Evolutionary conservation across 306 rosid genomes (phyloP).

Genomic region (Adenanthera pavonina): DNA sequence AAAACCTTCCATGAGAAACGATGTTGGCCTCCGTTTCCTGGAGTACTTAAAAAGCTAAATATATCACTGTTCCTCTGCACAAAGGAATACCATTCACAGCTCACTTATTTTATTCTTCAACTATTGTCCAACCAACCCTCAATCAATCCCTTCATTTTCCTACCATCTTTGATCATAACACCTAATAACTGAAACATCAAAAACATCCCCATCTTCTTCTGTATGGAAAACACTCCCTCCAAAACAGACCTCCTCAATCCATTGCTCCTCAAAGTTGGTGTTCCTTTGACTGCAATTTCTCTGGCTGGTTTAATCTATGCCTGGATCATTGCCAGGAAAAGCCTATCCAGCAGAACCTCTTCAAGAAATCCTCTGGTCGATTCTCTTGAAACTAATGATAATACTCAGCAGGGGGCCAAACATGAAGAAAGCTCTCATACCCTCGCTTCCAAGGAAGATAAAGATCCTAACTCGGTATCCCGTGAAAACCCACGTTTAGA

Average conservation of each 20-base stretch:
- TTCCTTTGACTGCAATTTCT: constrained; percentile 64
- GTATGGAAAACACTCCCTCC: constrained; percentile 56
- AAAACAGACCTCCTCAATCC: constrained; percentile 53
- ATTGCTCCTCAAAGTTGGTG: constrained; percentile 64
- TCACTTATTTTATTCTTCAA: background rate
- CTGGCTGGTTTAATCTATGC: constrained; percentile 67
- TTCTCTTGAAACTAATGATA: constrained; percentile 38
- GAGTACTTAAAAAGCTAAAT: constrained; percentile 57
- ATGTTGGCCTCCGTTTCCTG: constrained; percentile 29
- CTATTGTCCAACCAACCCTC: constrained; percentile 5
- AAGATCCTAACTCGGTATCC: constrained; percentile 27
- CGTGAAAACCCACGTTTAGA: constrained; percentile 31
- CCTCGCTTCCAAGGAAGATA: constrained; percentile 37
- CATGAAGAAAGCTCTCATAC: constrained; percentile 44
- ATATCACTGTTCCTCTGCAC: constrained; percentile 36
- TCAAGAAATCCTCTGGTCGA: constrained; percentile 10
- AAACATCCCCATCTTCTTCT: constrained; percentile 16
- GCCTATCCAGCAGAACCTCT: constrained; percentile 24
- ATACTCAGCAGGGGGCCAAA: constrained; percentile 31
- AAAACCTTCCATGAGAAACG: constrained; percentile 29
- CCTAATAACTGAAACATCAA: constrained; percentile 12
- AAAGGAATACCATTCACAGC: constrained; percentile 35
- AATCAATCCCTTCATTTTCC: constrained; percentile 12
- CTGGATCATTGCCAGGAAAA: constrained; percentile 57
- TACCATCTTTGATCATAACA: constrained; percentile 5